A percentile compares a stretch with the other conserved stretches of the same genome.
Evolutionary conservation across 768 basidiomycete genomes (phyloP).

Genomic region (Lactifluus echinatus): DNA sequence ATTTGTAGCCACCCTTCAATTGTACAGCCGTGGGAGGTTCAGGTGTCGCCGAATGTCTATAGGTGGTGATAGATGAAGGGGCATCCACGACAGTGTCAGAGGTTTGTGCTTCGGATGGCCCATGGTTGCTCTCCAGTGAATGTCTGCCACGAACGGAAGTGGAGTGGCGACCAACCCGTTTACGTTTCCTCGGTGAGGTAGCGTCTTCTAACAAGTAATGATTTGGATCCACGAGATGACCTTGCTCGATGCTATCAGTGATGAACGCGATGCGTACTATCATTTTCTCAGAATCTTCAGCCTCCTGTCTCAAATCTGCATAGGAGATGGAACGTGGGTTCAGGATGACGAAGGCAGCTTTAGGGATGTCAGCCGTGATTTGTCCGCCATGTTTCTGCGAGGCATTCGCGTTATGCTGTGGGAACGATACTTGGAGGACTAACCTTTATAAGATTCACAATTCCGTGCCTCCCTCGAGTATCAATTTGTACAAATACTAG

Average conservation of each 20-base stretch:
- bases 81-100: slow-evolving; percentile 5
- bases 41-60: background rate
- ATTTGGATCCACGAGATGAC: slow-evolving; percentile 36
- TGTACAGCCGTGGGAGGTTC: slow-evolving; percentile 10
- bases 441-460: slow-evolving; percentile 49
- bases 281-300: slow-evolving; percentile 30
- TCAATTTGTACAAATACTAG: slow-evolving; percentile 58
- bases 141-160: background rate
- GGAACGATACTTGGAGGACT: background rate
- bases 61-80: background rate
- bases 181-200: background rate
- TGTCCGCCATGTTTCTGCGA: slow-evolving; percentile 57
- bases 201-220: slow-evolving; percentile 36
- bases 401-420: background rate
- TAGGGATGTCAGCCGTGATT: slow-evolving; percentile 42
- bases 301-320: slow-evolving; percentile 36
- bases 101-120: slow-evolving; percentile 4
- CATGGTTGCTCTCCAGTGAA: slow-evolving; percentile 7
- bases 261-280: slow-evolving; percentile 49
- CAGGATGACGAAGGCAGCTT: slow-evolving; percentile 56
- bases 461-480: slow-evolving; percentile 40
- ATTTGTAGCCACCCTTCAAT: slow-evolving; percentile 9
- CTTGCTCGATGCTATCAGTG: slow-evolving; percentile 39
- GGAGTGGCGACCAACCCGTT: background rate
- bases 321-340: slow-evolving; percentile 44